Evolutionary conservation across 441 rosid species (phyloP), one percentile per base, ranked within the genome.

Genomic region (Erodium chrysanthum): DNA sequence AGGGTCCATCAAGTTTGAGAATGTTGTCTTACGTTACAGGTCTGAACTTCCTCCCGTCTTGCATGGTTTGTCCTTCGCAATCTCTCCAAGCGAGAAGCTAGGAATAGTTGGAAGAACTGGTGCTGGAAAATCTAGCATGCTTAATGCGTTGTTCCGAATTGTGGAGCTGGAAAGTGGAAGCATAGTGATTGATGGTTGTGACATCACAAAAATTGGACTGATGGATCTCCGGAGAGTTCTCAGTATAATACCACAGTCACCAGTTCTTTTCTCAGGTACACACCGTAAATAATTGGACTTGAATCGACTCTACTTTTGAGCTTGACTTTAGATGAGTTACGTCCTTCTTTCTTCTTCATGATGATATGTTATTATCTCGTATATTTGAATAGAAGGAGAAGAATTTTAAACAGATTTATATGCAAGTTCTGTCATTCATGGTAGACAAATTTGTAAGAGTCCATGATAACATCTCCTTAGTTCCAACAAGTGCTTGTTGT

Each of bases 51-150:
- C 96, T 63, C 91, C 96, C 0, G 98, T 92, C 68, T 75, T 92
- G 63, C 96, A 87, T 79, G 96, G 83, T 65, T 71, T 92, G 71
- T 88, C 94, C 4, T 92, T 92, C 74, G 59, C 78, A 22, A 73
- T 92, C 68, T 78, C 84, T 77, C 92, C 98, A 6, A 84, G 84
- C 70, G 93, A 90, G 71, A 92, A 92, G 82, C 82, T 92, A 37
- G 98, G 96, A 56, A 84, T 92, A 66, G 98, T 90, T 66, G 98
- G 98, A 77, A 88, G 98, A 75, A 92, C 98, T 12, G 98, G 98
- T 7, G 98, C 98, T 18, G 98, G 98, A 66, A 92, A 92, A 75
- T 90, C 96, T 69, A 92, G 98, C 78, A 88, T 92, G 86, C 75
- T 92, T 60, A 92, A 92, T 87, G 84, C 98, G 12, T 84, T 92